phyloP scores from a whole-genome alignment of 2,329 filamentous ascomycete species.

The Xylaria sp. region DNA sequence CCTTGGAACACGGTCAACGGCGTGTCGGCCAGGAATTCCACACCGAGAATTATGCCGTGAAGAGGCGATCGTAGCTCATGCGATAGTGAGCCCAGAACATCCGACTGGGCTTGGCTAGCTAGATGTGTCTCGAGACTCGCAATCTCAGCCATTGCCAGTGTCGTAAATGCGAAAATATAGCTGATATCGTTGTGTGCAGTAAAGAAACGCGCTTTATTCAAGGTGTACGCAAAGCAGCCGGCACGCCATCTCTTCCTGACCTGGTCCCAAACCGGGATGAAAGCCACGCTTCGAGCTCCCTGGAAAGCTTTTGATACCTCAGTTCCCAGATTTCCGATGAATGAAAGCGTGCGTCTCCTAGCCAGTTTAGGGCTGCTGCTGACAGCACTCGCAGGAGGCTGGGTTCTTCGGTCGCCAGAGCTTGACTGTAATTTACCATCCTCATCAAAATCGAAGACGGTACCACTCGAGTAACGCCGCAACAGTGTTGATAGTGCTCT shows the following conservation, averaged over 20 bases:
- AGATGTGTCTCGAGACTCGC: constrained; percentile 55
- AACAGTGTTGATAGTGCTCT: constrained; percentile 56
- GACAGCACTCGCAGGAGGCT: background rate
- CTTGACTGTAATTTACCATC: constrained; percentile 51
- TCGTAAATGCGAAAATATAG: constrained; percentile 63
- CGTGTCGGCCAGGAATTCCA: constrained; percentile 65
- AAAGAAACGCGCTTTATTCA: constrained; percentile 56
- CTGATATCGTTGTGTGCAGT: constrained; percentile 61
- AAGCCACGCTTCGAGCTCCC: constrained; percentile 28
- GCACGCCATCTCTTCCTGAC: constrained; percentile 55
- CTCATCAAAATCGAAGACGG: constrained; percentile 58
- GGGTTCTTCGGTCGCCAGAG: constrained; percentile 38
- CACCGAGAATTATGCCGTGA: constrained; percentile 67
- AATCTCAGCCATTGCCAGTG: constrained; percentile 67
- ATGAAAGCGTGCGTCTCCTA: constrained; percentile 25
- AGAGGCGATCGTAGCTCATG: constrained; percentile 71
- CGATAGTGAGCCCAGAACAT: constrained; percentile 69
- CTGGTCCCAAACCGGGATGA: constrained; percentile 34
- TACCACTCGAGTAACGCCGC: constrained; percentile 58
- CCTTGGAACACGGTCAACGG: constrained; percentile 58
- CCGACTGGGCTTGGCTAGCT: constrained; percentile 63
- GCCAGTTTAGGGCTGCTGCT: constrained; percentile 27
- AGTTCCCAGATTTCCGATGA: constrained; percentile 27
- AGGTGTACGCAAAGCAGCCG: constrained; percentile 62
- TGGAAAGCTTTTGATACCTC: constrained; percentile 33